Conservation (phyloP, 2,329 filamentous ascomycete genomes). For the Coniochaeta pulveracea region DNA sequence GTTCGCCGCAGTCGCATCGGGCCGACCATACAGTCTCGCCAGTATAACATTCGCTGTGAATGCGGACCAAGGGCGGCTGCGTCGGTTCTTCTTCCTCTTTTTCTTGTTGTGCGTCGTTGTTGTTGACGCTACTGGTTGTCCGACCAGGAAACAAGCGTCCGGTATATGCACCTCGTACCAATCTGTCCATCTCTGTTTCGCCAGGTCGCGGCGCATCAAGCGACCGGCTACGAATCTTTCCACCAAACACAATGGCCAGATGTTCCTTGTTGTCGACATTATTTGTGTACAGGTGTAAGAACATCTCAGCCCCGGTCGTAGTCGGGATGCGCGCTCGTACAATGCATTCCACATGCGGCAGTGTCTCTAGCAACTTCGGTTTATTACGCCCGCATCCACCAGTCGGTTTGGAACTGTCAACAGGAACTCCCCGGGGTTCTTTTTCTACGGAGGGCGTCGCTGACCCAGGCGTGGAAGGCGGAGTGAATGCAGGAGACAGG, state of each 20-base stretch:
- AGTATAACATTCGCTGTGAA: conserved; percentile 97
- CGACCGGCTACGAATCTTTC: conserved; percentile 62
- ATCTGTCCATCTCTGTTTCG: conserved; percentile 79
- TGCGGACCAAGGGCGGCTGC: conserved; percentile 67
- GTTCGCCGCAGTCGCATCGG: conserved; percentile 93
- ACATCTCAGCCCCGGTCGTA: conserved; percentile 88
- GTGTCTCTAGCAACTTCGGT: conserved; percentile 60
- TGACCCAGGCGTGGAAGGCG: conserved; percentile 52
- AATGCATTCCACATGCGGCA: conserved; percentile 85
- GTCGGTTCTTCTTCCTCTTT: not conserved
- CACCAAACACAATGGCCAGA: conserved; percentile 91
- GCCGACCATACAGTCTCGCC: conserved; percentile 98
- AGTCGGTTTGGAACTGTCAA: conserved; percentile 45
- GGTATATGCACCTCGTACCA: conserved; percentile 89
- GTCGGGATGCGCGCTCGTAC: conserved; percentile 93
- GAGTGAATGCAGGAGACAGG: conserved; percentile 78
- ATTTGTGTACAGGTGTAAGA: conserved; percentile 88
- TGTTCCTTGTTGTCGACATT: conserved; percentile 92
- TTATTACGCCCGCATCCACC: conserved; percentile 52
- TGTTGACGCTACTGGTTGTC: conserved; percentile 53
- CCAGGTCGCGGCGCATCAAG: conserved; percentile 62
- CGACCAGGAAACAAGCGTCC: conserved; percentile 80
- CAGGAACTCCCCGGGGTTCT: conserved; percentile 40
- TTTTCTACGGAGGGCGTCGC: conserved; percentile 30
- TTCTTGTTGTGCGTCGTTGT: not conserved